Conservation (phyloP, 306 rosid genomes). For the Mimosa pudica region DNA sequence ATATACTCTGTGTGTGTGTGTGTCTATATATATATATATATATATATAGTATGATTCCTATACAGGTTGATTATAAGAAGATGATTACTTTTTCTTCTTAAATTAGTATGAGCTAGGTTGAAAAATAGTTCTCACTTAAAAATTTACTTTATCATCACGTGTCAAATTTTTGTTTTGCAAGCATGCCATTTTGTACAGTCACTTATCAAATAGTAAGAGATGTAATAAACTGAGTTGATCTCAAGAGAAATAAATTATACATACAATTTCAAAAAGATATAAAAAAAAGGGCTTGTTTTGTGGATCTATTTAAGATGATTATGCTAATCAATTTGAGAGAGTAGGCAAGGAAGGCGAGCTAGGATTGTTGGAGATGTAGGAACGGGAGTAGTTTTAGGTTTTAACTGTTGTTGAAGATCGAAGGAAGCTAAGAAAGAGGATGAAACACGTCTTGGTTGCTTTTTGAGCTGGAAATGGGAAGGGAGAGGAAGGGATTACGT, state of each 20-base stretch:
- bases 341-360: not conserved
- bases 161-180: too few species aligned
- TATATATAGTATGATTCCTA: too few species aligned
- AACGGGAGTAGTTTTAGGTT: not conserved
- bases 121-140: not conserved
- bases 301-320: not conserved
- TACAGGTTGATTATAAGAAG: not conserved
- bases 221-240: too few species aligned
- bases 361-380: not conserved
- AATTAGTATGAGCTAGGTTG: not conserved
- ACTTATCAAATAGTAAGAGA: too few species aligned
- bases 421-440: not conserved
- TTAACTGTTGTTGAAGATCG: not conserved
- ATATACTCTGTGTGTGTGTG: too few species aligned
- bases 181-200: too few species aligned
- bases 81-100: not conserved
- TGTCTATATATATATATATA: too few species aligned
- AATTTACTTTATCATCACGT: not conserved
- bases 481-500: not conserved
- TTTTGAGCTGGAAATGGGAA: slow-evolving; percentile 1
- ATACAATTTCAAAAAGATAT: too few species aligned
- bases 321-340: not conserved
- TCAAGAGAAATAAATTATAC: too few species aligned
- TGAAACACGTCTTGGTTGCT: slow-evolving; percentile 26
- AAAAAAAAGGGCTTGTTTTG: not conserved